Evolutionary conservation across 1,139 yeast species (phyloP), one percentile per base, ranked within the genome.

Genomic region (Pneumocystis oryctolagi): DNA sequence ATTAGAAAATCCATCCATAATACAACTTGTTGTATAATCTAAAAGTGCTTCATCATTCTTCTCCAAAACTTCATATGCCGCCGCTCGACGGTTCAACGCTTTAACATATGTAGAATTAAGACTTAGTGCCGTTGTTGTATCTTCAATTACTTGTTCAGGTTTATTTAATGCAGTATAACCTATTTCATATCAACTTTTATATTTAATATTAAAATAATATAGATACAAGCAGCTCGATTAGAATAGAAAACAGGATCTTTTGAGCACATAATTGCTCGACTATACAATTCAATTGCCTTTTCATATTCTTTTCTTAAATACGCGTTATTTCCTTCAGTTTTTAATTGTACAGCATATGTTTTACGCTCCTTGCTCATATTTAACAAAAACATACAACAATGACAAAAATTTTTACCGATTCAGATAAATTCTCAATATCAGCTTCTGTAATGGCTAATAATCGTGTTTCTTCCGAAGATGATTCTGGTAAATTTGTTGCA

Each of bases 81-180:
- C 83, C 31, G 78, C 80, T 40, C 80, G 79, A 72, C 90, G 82
- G 65, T 86, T 77, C 64, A 87, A 78, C 75, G 97, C 94, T 78
- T 94, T 92, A 70, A 89, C 79, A 76, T 94, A 92, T 72, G 86
- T 92, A 18, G 95, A 96, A 73, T 89, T 87, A 71, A 90, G 76
- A 69, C 83, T 81, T 70, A 94, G 80, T 55, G 98, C 98, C 67
- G 80, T 82, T 37, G 96, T 83, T 65, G 96, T 85, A 73, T 89
- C 96, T 69, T 84, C 87, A 68, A 94, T 81, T 60, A 89, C 96
- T 71, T 88, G 84, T 69, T 87, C 88, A 72, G 82, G 84, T 68
- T 89, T 82, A 66, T 84, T 82, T 69, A 87, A 78, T 25, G 95
- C 88, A 64, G 89, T 87, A 75, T 87, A 88, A 47, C 55, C 55